These are phyloP conservation scores for Candida hispaniensis DNA, from an alignment of 805 yeast species.

Conservation along the genomic window DNA sequence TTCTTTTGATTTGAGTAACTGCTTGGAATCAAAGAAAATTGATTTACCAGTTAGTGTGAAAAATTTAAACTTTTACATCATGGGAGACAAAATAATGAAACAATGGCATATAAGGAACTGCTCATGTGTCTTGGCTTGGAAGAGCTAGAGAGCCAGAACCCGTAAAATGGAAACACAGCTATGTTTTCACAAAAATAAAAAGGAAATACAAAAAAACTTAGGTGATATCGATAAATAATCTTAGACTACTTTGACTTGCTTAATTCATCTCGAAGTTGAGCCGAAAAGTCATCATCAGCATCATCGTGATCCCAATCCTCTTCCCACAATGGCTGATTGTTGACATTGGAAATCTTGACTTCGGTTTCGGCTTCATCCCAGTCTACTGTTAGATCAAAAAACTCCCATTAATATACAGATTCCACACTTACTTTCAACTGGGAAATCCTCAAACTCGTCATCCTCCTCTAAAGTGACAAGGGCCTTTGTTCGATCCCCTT, in stretches of 20 bases:
- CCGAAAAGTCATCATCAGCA: constrained; percentile 79
- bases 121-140: neutral
- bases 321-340: constrained; percentile 70
- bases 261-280: constrained; percentile 43
- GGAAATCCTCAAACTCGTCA: constrained; percentile 96
- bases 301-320: constrained; percentile 95
- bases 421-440: constrained; percentile 50
- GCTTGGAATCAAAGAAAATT: too few relatives aligned
- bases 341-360: constrained; percentile 30
- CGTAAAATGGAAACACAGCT: too few relatives aligned
- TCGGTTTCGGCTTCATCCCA: constrained; percentile 57
- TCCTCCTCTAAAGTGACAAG: constrained; percentile 83
- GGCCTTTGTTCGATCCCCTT: constrained; percentile 13
- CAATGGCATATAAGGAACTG: neutral
- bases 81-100: neutral
- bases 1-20: too few relatives aligned
- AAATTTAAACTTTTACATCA: neutral
- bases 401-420: constrained; percentile 3
- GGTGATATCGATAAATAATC: neutral
- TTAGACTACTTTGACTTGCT: constrained; percentile 13
- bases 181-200: too few relatives aligned
- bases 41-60: too few relatives aligned
- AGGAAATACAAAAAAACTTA: neutral
- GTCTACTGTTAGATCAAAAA: constrained; percentile 29
- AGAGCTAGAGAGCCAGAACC: neutral